phyloP scores from a whole-genome alignment of 441 rosid species.

The Syzygium malaccense region DNA sequence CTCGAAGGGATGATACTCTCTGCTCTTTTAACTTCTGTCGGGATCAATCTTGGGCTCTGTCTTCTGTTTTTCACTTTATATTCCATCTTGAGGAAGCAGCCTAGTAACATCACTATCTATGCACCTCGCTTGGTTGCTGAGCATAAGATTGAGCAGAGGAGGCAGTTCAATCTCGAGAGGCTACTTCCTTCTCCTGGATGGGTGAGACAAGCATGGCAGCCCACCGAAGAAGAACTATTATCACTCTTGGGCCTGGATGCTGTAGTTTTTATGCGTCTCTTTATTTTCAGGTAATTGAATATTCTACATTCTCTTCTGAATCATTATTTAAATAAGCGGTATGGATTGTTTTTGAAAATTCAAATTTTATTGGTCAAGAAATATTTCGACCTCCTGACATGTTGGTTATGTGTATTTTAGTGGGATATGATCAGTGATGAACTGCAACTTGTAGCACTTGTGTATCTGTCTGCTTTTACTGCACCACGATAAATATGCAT shows the following conservation, averaged over 20 bases:
- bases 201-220: slow-evolving; percentile 16
- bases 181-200: slow-evolving; percentile 17
- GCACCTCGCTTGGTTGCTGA: slow-evolving; percentile 55
- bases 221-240: slow-evolving; percentile 9
- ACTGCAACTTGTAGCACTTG: background rate
- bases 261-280: slow-evolving; percentile 14
- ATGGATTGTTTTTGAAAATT: background rate
- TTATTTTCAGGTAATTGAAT: slow-evolving; percentile 11
- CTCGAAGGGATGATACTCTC: slow-evolving; percentile 64
- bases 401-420: background rate
- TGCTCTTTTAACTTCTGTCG: slow-evolving; percentile 86
- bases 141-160: slow-evolving; percentile 20
- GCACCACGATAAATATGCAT: background rate
- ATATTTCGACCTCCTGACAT: background rate
- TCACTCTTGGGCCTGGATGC: slow-evolving; percentile 11
- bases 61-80: slow-evolving; percentile 66
- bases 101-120: slow-evolving; percentile 52
- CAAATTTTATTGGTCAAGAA: background rate
- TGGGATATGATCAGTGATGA: background rate
- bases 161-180: slow-evolving; percentile 50
- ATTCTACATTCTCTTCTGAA: background rate
- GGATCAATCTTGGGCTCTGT: slow-evolving; percentile 86
- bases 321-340: background rate
- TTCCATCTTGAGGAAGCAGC: slow-evolving; percentile 79
- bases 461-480: background rate